These are phyloP conservation scores for Malassezia furfur DNA, from an alignment of 1,284 basidiomycete species.

Conservation along the genomic window DNA sequence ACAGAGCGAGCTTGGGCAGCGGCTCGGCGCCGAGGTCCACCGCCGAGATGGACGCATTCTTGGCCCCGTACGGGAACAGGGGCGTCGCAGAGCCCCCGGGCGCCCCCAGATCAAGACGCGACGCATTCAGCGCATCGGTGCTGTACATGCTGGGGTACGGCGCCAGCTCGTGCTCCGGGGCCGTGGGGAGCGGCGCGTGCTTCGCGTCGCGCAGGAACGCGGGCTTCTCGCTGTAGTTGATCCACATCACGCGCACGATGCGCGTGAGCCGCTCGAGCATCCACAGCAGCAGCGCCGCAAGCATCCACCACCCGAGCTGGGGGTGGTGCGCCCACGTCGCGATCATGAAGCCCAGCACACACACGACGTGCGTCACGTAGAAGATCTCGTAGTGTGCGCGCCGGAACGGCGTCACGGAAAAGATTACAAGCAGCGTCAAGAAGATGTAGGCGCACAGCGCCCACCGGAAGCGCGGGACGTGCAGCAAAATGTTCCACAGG, in stretches of 20 bases:
- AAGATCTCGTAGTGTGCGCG: slow-evolving; percentile 66
- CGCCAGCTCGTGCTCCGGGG: not conserved
- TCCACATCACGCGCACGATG: slow-evolving; percentile 2
- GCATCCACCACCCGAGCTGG: slow-evolving; percentile 56
- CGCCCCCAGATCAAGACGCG: not conserved
- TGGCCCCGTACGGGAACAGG: not conserved
- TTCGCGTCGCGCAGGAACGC: not conserved
- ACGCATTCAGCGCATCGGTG: not conserved
- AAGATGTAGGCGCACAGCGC: slow-evolving; percentile 65
- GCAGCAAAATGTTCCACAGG: slow-evolving; percentile 60
- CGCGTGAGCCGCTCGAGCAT: slow-evolving; percentile 38
- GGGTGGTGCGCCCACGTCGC: slow-evolving; percentile 49
- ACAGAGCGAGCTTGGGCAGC: not conserved
- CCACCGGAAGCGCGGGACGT: slow-evolving; percentile 63
- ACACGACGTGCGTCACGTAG: slow-evolving; percentile 62
- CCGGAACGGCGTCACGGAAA: slow-evolving; percentile 61
- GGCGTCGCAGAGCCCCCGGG: not conserved
- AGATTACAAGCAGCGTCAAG: slow-evolving; percentile 60
- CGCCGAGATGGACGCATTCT: not conserved
- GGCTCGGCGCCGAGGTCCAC: not conserved
- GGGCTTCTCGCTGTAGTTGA: slow-evolving; percentile 12
- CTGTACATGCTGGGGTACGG: not conserved
- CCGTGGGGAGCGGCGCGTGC: not conserved
- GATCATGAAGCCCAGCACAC: slow-evolving; percentile 42
- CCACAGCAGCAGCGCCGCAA: slow-evolving; percentile 61